phyloP scores from a whole-genome alignment of 2,329 filamentous ascomycete genomes.

The Colletotrichum liaoningense region DNA sequence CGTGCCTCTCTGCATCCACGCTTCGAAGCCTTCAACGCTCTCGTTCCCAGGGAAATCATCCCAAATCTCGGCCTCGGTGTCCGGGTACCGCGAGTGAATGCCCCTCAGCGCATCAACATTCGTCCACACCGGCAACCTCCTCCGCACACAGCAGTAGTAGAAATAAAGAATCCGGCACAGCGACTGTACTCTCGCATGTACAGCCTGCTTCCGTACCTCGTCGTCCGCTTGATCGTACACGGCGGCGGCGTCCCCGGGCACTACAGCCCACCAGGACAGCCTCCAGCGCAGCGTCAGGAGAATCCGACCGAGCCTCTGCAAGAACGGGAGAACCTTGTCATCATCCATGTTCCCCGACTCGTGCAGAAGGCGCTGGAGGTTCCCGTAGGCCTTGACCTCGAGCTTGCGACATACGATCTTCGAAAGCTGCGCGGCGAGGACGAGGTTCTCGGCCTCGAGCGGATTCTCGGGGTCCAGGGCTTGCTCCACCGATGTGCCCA shows the following conservation, averaged over 20 bases:
- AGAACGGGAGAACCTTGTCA: constrained; percentile 44
- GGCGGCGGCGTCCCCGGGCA: constrained; percentile 45
- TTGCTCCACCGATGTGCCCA: constrained; percentile 38
- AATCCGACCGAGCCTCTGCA: constrained; percentile 26
- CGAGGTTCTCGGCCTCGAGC: constrained; percentile 49
- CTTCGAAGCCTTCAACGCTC: constrained; percentile 50
- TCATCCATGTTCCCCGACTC: constrained; percentile 6
- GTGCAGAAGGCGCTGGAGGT: constrained; percentile 49
- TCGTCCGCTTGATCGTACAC: constrained; percentile 46
- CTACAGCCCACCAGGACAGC: constrained; percentile 54
- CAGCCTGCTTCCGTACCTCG: constrained; percentile 48
- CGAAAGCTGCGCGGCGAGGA: constrained; percentile 55
- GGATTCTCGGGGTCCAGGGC: constrained; percentile 50
- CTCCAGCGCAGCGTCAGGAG: constrained; percentile 56
- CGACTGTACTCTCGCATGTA: constrained; percentile 50
- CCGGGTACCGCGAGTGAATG: constrained; percentile 52
- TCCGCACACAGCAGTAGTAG: constrained; percentile 55
- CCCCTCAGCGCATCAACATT: constrained; percentile 47
- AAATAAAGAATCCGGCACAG: constrained; percentile 57
- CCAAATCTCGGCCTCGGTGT: constrained; percentile 51
- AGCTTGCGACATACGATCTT: constrained; percentile 57
- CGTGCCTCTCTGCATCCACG: constrained; percentile 52
- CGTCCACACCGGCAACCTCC: constrained; percentile 53
- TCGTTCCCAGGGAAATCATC: constrained; percentile 54
- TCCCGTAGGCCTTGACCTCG: constrained; percentile 56